Percentiles rank a stretch among this genome's conserved stretches.
Evolutionary conservation across 2,329 filamentous ascomycete species (phyloP).

Genomic region (Aspergillus pseudoterreus): DNA sequence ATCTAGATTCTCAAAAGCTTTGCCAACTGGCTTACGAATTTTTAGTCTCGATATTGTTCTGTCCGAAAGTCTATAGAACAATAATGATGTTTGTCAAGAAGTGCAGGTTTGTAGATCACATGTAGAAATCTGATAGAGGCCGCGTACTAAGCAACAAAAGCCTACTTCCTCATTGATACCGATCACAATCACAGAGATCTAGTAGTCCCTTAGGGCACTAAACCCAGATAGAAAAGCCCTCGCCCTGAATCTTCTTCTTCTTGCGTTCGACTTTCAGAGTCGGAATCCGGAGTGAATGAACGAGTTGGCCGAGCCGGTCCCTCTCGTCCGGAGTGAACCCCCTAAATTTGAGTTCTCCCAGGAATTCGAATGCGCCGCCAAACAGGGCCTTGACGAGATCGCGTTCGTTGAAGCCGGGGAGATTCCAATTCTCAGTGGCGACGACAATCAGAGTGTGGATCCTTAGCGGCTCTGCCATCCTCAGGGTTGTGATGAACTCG

Average conservation of each 20-base stretch:
- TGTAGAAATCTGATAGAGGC: too few relatives aligned
- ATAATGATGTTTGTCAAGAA: too few relatives aligned
- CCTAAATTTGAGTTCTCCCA: conserved; percentile 10
- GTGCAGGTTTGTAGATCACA: too few relatives aligned
- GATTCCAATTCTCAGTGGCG: conserved; percentile 15
- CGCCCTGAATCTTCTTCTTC: conserved; percentile 9
- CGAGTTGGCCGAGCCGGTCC: conserved; percentile 2
- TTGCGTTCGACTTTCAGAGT: conserved; percentile 7
- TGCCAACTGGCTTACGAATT: too few relatives aligned
- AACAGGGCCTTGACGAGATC: conserved; percentile 13
- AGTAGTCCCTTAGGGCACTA: background rate
- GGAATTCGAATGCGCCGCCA: conserved; percentile 13
- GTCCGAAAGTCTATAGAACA: too few relatives aligned
- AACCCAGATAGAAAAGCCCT: conserved; percentile 6
- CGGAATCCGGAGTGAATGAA: conserved; percentile 4
- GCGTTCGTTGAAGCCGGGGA: conserved; percentile 13
- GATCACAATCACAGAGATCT: too few relatives aligned
- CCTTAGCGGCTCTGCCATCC: conserved; percentile 6
- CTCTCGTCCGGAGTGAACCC: conserved; percentile 14
- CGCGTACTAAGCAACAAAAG: background rate
- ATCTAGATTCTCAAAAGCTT: too few relatives aligned
- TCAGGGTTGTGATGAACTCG: conserved; percentile 12
- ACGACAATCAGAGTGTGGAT: conserved; percentile 12
- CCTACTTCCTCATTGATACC: conserved; percentile 2
- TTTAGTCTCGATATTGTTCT: too few relatives aligned